Evolutionary conservation across 768 basidiomycete genomes (phyloP).

Genomic region (Amanita pseudoporphyria): DNA sequence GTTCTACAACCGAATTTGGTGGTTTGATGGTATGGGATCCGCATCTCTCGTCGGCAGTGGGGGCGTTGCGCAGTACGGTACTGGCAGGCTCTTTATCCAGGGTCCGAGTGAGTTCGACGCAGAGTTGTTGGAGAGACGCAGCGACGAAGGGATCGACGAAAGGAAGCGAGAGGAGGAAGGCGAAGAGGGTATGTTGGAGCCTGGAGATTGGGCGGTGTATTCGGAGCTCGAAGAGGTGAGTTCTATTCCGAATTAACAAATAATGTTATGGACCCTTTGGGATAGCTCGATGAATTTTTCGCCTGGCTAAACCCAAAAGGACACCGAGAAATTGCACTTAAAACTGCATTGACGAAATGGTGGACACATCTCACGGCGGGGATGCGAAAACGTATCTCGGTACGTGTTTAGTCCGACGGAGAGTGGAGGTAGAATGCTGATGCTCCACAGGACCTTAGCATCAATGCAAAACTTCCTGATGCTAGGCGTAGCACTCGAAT

Average conservation of each 20-base stretch:
- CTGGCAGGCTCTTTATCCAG: conserved; percentile 88
- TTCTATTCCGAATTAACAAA: conserved; percentile 4
- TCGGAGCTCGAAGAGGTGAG: conserved; percentile 81
- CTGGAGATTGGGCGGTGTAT: conserved; percentile 89
- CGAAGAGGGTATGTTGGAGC: conserved; percentile 55
- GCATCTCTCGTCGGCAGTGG: conserved; percentile 72
- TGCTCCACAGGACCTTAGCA: conserved; percentile 51
- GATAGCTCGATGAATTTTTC: conserved; percentile 71
- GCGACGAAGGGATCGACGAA: conserved; percentile 46
- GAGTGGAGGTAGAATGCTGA: conserved; percentile 12
- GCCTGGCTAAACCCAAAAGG: conserved; percentile 93
- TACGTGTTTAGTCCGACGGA: conserved; percentile 28
- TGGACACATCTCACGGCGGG: conserved; percentile 77
- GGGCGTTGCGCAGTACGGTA: conserved; percentile 74
- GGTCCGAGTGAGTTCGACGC: conserved; percentile 80
- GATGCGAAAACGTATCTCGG: conserved; percentile 63
- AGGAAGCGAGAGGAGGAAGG: conserved; percentile 76
- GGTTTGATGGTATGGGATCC: conserved; percentile 95
- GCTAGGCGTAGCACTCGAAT: conserved; percentile 72
- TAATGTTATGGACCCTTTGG: conserved; percentile 10
- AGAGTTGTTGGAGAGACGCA: conserved; percentile 55
- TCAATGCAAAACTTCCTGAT: conserved; percentile 63
- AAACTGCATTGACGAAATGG: conserved; percentile 72
- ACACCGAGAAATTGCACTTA: conserved; percentile 75
- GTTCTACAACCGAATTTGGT: conserved; percentile 95